Percentiles rank a stretch among this genome's conserved stretches.
Conservation (phyloP, 495 filamentous ascomycete species). For the Xanthoparmelia taractica region DNA sequence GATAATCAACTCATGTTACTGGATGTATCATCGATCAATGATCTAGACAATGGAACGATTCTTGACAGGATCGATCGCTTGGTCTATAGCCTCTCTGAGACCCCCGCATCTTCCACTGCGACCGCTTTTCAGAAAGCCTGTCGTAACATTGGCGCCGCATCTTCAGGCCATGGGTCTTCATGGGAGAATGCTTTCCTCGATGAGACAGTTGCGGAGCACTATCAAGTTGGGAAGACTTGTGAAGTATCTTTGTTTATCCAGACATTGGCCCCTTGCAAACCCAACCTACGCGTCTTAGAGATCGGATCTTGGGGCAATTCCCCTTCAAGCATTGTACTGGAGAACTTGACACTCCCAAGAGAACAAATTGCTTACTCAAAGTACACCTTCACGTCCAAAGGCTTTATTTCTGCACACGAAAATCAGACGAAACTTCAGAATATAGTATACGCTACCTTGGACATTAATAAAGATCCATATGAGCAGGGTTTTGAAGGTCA, state of each 20-base stretch:
- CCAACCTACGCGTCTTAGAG: conserved; percentile 38
- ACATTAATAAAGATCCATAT: conserved; percentile 36
- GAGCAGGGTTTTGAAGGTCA: conserved; percentile 30
- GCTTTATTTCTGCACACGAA: conserved; percentile 37
- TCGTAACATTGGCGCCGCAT: neutral
- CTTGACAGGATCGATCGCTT: neutral
- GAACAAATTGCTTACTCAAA: conserved; percentile 25
- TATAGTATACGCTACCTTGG: conserved; percentile 41
- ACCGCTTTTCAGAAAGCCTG: neutral
- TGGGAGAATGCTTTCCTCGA: conserved; percentile 25
- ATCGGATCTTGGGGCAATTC: conserved; percentile 28
- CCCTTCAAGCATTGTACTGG: conserved; percentile 31
- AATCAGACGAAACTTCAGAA: conserved; percentile 31
- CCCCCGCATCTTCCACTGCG: neutral
- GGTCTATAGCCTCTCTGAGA: neutral
- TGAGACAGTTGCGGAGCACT: conserved; percentile 22
- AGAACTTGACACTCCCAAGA: conserved; percentile 10
- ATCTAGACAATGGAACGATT: neutral
- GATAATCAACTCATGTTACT: neutral
- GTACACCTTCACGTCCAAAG: conserved; percentile 40
- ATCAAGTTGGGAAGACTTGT: conserved; percentile 18
- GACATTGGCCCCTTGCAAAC: conserved; percentile 32
- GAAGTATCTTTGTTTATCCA: conserved; percentile 14
- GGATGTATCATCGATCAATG: neutral
- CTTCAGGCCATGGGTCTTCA: neutral